Base-by-base conservation (phyloP, 306 rosid species). In the Casuarina cunninghamiana region DNA sequence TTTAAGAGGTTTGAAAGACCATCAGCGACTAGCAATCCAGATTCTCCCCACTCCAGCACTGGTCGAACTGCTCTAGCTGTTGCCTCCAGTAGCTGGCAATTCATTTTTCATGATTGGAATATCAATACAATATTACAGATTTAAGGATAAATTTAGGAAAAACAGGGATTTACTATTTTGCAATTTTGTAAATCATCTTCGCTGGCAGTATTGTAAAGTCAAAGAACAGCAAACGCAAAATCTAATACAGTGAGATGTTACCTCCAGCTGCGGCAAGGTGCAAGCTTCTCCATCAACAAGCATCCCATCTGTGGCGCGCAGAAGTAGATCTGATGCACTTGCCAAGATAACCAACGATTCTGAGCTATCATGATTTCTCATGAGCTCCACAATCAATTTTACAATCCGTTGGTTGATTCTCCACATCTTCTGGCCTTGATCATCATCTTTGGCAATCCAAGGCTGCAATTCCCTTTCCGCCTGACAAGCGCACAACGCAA, bases 261-360 rank as follows among this genome's bases (percentile, higher is more conserved):
- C 98, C 98, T 95, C 97, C 58, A 95, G 84, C 76, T 92, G 98
- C 16, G 98, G 97, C 75, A 92, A 89, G 76, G 97, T 95, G 85
- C 97, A 92, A 78, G 98, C 95, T 84, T 95, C 98, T 83, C 98
- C 98, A 87, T 95, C 98, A 80, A 92, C 96, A 51, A 92, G 93
- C 97, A 95, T 89, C 79, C 98, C 98, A 79, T 95, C 98, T 4
- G 98, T 95, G 81, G 98, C 97, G 19, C 97, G 94, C 42, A 95
- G 90, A 43, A 95, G 90, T 62, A 95, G 89, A 91, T 95, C 98
- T 37, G 97, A 95, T 11, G 98, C 90, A 66, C 97, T 92, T n/a
- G 98, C 91, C 86, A 95, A 75, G 82, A 95, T 86, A 41, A 92
- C 93, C 82, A 95, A 86, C 38, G 97, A 95, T 60, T 95, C 96